Percentiles rank a stretch among this genome's conserved stretches.
phyloP scores from a whole-genome alignment of 2,329 filamentous ascomycete species.

The Dryadomyces quercus-mongolicae region DNA sequence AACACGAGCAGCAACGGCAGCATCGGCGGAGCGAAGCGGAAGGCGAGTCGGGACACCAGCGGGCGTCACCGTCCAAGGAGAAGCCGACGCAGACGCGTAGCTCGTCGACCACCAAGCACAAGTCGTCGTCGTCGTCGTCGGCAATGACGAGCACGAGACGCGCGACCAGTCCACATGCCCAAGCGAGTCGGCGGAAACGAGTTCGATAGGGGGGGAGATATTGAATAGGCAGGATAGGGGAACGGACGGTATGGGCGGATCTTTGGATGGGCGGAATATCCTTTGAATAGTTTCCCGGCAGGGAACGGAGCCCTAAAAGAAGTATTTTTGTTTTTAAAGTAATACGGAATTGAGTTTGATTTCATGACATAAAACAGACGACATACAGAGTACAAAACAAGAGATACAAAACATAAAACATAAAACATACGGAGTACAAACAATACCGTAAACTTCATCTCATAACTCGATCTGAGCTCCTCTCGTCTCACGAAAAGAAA shows the following conservation, averaged over 20 bases:
- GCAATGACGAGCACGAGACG: not conserved
- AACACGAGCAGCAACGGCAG: slow-evolving; percentile 7
- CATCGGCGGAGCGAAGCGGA: slow-evolving; percentile 9
- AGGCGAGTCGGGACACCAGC: slow-evolving; percentile 3
- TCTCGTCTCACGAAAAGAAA: slow-evolving; percentile 6
- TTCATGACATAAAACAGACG: not conserved
- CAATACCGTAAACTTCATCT: no score
- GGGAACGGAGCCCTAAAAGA: no score
- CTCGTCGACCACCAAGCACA: slow-evolving; percentile 17
- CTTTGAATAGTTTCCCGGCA: no score
- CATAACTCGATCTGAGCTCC: no score
- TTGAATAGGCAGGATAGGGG: not conserved
- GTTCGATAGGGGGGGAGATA: not conserved
- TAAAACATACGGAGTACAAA: not conserved
- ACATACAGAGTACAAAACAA: not conserved
- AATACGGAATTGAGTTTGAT: no score
- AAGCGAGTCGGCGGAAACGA: not conserved
- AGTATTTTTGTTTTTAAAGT: no score
- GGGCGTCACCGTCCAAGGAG: slow-evolving; percentile 16
- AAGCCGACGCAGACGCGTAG: slow-evolving; percentile 13
- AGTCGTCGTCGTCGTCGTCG: slow-evolving; percentile 21
- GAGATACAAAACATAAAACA: not conserved
- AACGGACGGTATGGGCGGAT: not conserved
- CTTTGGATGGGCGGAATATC: not conserved
- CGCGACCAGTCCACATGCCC: not conserved